Evolutionary conservation across 1,284 basidiomycete species (phyloP).

Genomic region (Ceratobasidium sp.): DNA sequence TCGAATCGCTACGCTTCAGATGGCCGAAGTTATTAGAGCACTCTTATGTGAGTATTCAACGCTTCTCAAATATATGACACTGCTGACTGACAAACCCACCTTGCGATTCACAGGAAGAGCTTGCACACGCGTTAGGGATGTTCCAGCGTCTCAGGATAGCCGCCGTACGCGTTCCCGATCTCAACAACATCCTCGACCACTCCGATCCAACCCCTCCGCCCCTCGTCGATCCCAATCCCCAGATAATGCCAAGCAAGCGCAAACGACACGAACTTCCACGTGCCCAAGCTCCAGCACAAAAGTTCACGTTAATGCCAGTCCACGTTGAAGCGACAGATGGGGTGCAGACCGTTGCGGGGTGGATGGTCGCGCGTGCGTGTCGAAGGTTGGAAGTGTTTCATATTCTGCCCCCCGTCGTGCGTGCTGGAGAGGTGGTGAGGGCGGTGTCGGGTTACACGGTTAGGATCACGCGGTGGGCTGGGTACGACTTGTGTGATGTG

Average conservation of each 20-base stretch:
- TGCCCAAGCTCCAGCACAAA: slow-evolving; percentile 1
- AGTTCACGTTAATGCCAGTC: slow-evolving; percentile 16
- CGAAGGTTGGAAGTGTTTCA: slow-evolving; percentile 36
- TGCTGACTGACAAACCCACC: no score
- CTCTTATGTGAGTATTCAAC: slow-evolving; percentile 20
- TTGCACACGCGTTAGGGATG: slow-evolving; percentile 18
- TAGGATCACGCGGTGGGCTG: slow-evolving; percentile 37
- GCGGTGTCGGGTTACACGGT: slow-evolving; percentile 32
- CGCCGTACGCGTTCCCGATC: slow-evolving; percentile 35
- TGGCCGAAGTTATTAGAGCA: slow-evolving; percentile 30
- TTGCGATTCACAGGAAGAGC: slow-evolving; percentile 12
- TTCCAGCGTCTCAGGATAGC: slow-evolving; percentile 24
- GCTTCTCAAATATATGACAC: no score
- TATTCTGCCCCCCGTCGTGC: slow-evolving; percentile 20
- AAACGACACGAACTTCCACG: slow-evolving; percentile 31
- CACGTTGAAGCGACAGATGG: slow-evolving; percentile 35
- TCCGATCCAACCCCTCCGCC: slow-evolving; percentile 33
- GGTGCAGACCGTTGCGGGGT: slow-evolving; percentile 27
- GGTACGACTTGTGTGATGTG: slow-evolving; percentile 33
- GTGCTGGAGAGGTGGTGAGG: slow-evolving; percentile 23
- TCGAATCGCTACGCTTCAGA: slow-evolving; percentile 36
- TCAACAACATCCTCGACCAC: slow-evolving; percentile 30
- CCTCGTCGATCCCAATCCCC: slow-evolving; percentile 31
- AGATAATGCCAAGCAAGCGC: slow-evolving; percentile 13
- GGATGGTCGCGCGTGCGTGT: slow-evolving; percentile 38